Evolutionary conservation across 1,139 yeast genomes (phyloP).

Genomic region (Magnusiomyces ingens): DNA sequence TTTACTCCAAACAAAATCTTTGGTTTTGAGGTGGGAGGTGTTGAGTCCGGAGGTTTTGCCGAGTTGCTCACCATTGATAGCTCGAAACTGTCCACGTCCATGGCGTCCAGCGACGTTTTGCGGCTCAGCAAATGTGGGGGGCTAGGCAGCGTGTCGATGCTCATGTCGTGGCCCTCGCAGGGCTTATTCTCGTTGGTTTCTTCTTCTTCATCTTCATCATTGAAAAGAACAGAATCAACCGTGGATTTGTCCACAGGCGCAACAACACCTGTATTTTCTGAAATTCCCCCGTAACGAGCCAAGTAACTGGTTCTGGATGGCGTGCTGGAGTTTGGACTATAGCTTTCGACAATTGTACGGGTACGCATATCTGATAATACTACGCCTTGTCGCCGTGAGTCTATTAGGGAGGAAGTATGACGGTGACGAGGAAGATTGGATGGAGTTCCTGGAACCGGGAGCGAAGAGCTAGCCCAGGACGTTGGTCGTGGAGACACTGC

Average conservation of each 20-base stretch:
- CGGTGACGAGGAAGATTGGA: not conserved
- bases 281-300: not conserved
- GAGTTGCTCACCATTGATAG: slow-evolving; percentile 3
- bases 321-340: too few species aligned
- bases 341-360: not conserved
- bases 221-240: not conserved
- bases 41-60: slow-evolving; percentile 6
- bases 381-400: not conserved
- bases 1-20: slow-evolving; percentile 22
- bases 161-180: not conserved
- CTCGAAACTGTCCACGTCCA: not conserved
- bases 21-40: not conserved
- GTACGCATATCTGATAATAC: not conserved
- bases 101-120: not conserved
- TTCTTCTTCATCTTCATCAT: not conserved
- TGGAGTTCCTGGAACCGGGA: not conserved
- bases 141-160: not conserved
- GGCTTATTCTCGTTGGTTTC: not conserved
- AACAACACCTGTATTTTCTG: not conserved
- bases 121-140: not conserved
- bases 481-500: not conserved
- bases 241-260: not conserved
- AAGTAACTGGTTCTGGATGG: too few species aligned
- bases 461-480: not conserved
- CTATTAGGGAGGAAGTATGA: not conserved